Base-by-base conservation (phyloP, 164 flowering plant genomes). In the Amborella trichopoda region DNA sequence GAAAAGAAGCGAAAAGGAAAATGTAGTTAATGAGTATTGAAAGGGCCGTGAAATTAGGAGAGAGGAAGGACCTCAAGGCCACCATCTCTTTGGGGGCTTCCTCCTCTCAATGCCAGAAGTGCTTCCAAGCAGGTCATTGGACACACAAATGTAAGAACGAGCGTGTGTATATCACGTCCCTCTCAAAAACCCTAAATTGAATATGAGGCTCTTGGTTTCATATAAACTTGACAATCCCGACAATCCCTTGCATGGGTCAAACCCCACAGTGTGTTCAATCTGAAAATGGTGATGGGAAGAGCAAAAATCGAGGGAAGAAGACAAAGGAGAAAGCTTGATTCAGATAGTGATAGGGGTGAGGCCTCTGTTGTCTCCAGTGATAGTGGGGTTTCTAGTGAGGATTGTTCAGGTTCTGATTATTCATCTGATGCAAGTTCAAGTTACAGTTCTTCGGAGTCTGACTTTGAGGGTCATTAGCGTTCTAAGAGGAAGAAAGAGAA, bases 21-120 rank as follows among this genome's bases (percentile, higher is more conserved):
- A 86, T 91, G 98, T 91, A 91, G 51, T 49, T 83, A 56, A 78
- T 78, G 93, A 91, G 96, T 67, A 90, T 96, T 17, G 98, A 90
- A 46, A 90, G 86, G 70, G 80, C 81, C 5, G 96, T 86, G 27
- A 76, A 66, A 43, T 59, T 90, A 68, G 98, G 96, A 49, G 98
- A 81, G 61, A 70, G 98, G 47, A 90, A 86, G 56, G 93, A 81
- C 56, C 60, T 61, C 4, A 90, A 79, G 61, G 8, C 69, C 26
- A 46, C 86, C 2, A 61, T 72, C 65, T 44, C 81, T 3, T 3
- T 57, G 14, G 66, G 75, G 5, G 79, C 77, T 12, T 24, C 68
- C 0, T 68, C 86, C 46, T 56, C 89, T 2, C 94, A 90, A 32
- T 90, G 96, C 64, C 98, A 90, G 59, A 86, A 86, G 60, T 90